phyloP scores from a whole-genome alignment of 2,329 filamentous ascomycete genomes.

The Elsinoe necatrix region DNA sequence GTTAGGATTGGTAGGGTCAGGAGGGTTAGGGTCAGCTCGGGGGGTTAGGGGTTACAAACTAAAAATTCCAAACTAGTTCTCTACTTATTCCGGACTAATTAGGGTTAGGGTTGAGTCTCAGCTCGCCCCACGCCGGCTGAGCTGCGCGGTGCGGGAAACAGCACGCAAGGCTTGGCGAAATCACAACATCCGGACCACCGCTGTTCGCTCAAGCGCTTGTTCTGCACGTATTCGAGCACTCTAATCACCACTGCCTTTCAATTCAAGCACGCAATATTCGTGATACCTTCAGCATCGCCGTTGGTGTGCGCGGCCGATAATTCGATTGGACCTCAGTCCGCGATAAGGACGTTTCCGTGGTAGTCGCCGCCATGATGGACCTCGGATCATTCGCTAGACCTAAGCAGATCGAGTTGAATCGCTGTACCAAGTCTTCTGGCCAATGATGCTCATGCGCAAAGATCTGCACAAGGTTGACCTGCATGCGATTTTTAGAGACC shows the following conservation, averaged over 20 bases:
- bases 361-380: not conserved
- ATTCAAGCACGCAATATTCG: constrained; percentile 6
- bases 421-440: not conserved
- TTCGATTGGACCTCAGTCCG: not conserved
- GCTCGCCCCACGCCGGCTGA: no score
- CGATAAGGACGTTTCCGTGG: not conserved
- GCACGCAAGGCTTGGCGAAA: constrained; percentile 14
- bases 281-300: not conserved
- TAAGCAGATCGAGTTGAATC: not conserved
- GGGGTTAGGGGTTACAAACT: no score
- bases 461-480: not conserved
- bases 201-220: not conserved
- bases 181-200: constrained; percentile 5
- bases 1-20: no score
- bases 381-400: not conserved
- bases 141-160: constrained; percentile 2
- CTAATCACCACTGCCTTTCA: not conserved
- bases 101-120: no score
- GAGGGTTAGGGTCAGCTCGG: no score
- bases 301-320: not conserved
- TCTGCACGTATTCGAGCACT: not conserved
- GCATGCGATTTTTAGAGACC: not conserved
- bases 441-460: not conserved
- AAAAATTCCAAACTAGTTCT: no score
- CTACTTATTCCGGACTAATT: no score